These are phyloP conservation scores for Colletotrichum magnum DNA, from an alignment of 2,329 filamentous ascomycete genomes.

Conservation along the genomic window DNA sequence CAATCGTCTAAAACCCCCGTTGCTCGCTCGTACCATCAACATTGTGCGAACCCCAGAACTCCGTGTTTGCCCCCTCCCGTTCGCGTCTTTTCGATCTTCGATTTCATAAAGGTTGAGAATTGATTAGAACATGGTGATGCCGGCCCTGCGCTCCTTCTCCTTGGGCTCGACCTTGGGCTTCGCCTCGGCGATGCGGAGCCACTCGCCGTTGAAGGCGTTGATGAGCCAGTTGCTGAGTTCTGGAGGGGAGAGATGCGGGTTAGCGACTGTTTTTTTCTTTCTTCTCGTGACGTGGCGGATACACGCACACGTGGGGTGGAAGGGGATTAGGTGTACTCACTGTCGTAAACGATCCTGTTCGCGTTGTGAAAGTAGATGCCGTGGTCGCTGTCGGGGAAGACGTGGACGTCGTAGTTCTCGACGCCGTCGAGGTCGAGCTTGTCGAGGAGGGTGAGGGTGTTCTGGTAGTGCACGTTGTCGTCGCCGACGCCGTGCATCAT, in stretches of 20 bases:
- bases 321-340: slow-evolving; percentile 67
- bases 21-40: too few species aligned
- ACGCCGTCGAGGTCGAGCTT: slow-evolving; percentile 84
- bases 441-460: slow-evolving; percentile 89
- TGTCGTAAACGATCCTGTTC: slow-evolving; percentile 91
- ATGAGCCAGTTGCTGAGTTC: slow-evolving; percentile 91
- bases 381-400: slow-evolving; percentile 97
- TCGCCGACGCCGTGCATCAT: slow-evolving; percentile 97
- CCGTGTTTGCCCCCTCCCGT: too few species aligned
- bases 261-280: neutral
- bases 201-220: slow-evolving; percentile 98
- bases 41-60: too few species aligned
- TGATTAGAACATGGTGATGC: neutral
- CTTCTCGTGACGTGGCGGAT: too few species aligned
- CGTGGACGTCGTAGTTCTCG: slow-evolving; percentile 95
- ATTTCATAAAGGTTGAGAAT: neutral
- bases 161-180: slow-evolving; percentile 57
- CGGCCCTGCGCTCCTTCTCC: slow-evolving; percentile 17
- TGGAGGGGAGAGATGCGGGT: slow-evolving; percentile 49
- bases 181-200: slow-evolving; percentile 73
- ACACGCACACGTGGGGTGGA: too few species aligned
- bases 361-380: slow-evolving; percentile 96
- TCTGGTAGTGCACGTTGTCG: slow-evolving; percentile 98
- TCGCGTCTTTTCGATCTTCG: neutral
- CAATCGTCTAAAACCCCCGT: too few species aligned